Evolutionary conservation across 768 basidiomycete species (phyloP), one percentile per base, ranked within the genome.

Genomic region (Russula abietina): DNA sequence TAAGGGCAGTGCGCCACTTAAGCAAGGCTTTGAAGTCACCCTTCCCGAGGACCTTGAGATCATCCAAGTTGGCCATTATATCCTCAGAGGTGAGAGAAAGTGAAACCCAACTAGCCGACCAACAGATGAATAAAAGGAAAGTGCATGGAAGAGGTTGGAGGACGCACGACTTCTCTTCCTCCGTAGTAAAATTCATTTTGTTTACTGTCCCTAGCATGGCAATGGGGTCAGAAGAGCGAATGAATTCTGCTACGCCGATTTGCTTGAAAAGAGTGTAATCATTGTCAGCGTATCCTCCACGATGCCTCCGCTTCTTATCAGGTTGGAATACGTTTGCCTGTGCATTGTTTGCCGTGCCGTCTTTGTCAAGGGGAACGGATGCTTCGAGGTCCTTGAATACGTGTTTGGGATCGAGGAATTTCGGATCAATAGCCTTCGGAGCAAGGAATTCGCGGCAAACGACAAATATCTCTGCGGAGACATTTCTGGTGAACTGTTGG

Each of bases 391-490:
- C 96, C 73, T 97, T 95, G 82, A 99, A 99, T 66, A 99, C 97
- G 71, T 98, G 93, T 72, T 87, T 92, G 3, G 96, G 92, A 73
- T 98, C 95, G 65, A 99, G 86, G 76, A 99, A 97, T 75, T 96
- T 97, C 16, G 96, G 94, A 71, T 99, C 97, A 69, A 99, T 96
- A 69, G 88, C 82, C 74, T 91, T 93, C 3, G 97, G 97, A 10
- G 95, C 93, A 61, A 92, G 82, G 77, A 93, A 99, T 61, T 91
- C 92, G 60, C 88, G 88, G 75, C 97, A 99, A 55, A 98, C 92
- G 69, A 99, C 97, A 80, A 99, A 99, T 72, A 99, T 99, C 76
- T 99, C 97, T 14, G 97, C 97, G 49, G 97, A 99, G 49, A 99
- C 97, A 77, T 96, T 98, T 78, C 95, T 95, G 67, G 39, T 56